Percentiles rank a stretch among this genome's conserved stretches.
These are phyloP conservation scores for Coemansia aciculifera DNA, from an alignment of 192 early-diverging fungal genomes.

Conservation along the genomic window DNA sequence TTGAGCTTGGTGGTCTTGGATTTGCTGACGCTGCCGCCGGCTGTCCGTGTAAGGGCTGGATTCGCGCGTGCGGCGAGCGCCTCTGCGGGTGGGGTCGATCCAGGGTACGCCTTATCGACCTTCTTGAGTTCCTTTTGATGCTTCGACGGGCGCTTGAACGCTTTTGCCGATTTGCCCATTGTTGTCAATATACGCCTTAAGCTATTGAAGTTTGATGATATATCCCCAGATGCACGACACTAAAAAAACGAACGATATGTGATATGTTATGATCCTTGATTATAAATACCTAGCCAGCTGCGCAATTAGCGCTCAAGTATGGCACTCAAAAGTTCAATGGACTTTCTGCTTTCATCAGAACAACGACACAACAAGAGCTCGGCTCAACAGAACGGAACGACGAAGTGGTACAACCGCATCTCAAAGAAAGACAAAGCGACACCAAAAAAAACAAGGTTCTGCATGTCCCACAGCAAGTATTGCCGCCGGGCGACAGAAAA, in stretches of 20 bases:
- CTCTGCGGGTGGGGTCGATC: background rate
- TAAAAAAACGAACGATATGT: background rate
- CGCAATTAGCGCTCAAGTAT: background rate
- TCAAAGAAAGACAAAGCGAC: background rate
- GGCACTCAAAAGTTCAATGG: background rate
- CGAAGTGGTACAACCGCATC: too few relatives aligned
- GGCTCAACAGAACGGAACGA: too few relatives aligned
- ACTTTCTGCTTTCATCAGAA: background rate
- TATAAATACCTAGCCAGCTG: background rate
- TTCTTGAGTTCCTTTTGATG: conserved; percentile 62
- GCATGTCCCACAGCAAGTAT: background rate
- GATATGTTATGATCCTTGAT: background rate
- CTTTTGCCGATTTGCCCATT: conserved; percentile 73
- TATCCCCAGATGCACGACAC: background rate
- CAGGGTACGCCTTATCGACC: conserved; percentile 3
- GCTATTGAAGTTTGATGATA: background rate
- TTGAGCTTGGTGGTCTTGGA: conserved; percentile 23
- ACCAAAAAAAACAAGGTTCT: background rate
- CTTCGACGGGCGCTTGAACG: conserved; percentile 64
- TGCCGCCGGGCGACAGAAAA: background rate
- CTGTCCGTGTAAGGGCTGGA: conserved; percentile 8
- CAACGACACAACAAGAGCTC: background rate
- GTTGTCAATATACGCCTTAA: background rate
- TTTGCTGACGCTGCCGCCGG: conserved; percentile 34
- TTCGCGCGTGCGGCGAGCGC: background rate